phyloP scores from a whole-genome alignment of 805 yeast genomes.

The Naumovozyma baii region DNA sequence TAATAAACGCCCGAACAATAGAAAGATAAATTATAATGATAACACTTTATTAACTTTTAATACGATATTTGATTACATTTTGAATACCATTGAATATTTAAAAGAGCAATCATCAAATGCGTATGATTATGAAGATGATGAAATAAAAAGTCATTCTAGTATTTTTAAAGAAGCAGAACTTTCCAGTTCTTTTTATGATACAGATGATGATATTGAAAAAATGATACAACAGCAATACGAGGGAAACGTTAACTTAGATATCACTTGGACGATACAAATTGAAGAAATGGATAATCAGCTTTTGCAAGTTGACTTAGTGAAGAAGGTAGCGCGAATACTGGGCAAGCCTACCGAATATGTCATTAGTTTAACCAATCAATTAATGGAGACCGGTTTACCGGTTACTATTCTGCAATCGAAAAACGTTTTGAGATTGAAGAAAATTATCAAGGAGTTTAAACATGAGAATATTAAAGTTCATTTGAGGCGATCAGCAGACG shows the following conservation, averaged over 20 bases:
- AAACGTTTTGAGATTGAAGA: conserved; percentile 12
- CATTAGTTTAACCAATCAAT: conserved; percentile 11
- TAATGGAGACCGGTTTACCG: conserved; percentile 13
- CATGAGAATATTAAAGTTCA: conserved; percentile 16
- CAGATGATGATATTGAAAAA: conserved; percentile 1
- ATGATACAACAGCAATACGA: conserved; percentile 6
- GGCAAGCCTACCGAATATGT: conserved; percentile 23
- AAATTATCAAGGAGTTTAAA: conserved; percentile 11
- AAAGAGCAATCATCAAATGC: conserved; percentile 2
- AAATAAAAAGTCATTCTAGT: too few relatives aligned
- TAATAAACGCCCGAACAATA: conserved; percentile 3
- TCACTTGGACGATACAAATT: conserved; percentile 21
- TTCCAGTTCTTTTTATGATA: neutral
- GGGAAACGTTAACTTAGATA: conserved; percentile 6
- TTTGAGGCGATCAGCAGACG: conserved; percentile 16
- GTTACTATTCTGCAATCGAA: conserved; percentile 16
- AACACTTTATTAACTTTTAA: conserved; percentile 9
- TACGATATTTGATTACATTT: conserved; percentile 20
- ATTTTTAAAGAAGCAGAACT: neutral
- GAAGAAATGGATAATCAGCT: conserved; percentile 20
- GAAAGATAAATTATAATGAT: conserved; percentile 3
- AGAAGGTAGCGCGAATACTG: conserved; percentile 15
- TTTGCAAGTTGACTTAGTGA: conserved; percentile 19
- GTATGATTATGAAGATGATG: neutral
- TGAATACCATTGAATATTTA: conserved; percentile 12